Percentiles rank a stretch among this genome's conserved stretches.
Evolutionary conservation across 2,329 filamentous ascomycete species (phyloP).

Genomic region (Ploettnerulaceae sp.): DNA sequence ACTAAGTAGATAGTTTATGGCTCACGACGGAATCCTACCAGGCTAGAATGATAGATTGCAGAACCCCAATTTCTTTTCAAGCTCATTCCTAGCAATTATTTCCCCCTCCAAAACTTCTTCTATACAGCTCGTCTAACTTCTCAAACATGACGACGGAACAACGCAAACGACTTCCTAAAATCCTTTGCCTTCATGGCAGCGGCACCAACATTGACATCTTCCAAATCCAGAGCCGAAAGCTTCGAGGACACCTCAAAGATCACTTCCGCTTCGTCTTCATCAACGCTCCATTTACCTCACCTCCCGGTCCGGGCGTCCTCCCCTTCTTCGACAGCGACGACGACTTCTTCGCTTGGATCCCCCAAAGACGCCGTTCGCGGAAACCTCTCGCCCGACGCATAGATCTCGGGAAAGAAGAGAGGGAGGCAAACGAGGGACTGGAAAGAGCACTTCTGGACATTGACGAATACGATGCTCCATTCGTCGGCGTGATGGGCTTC

Average conservation of each 20-base stretch:
- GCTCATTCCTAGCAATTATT: no score
- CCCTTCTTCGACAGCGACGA: slow-evolving; percentile 19
- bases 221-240: slow-evolving; percentile 16
- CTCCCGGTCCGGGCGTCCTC: slow-evolving; percentile 18
- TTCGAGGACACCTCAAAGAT: slow-evolving; percentile 12
- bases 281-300: slow-evolving; percentile 13
- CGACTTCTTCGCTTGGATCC: slow-evolving; percentile 17
- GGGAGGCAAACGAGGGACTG: background rate
- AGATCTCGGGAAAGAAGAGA: background rate
- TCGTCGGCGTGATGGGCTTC: slow-evolving; percentile 2
- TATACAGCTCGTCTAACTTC: no score
- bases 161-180: slow-evolving; percentile 10
- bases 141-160: background rate
- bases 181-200: slow-evolving; percentile 17
- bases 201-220: slow-evolving; percentile 15
- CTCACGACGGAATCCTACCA: no score
- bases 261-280: slow-evolving; percentile 18
- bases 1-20: no score
- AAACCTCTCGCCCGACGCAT: background rate
- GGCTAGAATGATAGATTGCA: no score
- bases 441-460: background rate
- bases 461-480: background rate
- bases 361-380: background rate
- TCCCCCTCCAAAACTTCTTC: no score
- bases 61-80: no score